Evolutionary conservation across 192 early-diverging fungal genomes (phyloP).

Genomic region (Coemansia sp.): DNA sequence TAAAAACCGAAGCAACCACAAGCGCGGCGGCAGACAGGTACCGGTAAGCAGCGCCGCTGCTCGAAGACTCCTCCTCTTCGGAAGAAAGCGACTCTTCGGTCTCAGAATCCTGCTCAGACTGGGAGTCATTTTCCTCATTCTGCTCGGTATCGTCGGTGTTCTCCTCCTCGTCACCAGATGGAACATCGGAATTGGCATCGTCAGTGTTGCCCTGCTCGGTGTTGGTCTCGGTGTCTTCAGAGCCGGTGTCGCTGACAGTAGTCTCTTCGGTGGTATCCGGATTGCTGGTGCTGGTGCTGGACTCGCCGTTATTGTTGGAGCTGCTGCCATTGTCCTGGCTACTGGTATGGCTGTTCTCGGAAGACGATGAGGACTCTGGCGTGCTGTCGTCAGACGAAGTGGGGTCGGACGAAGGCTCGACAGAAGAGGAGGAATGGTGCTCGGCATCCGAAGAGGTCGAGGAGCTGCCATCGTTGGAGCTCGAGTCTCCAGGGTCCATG

Average conservation of each 20-base stretch:
- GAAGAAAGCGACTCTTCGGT: constrained; percentile 10
- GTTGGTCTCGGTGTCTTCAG: background rate
- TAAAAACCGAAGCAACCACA: constrained; percentile 24
- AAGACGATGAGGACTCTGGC: background rate
- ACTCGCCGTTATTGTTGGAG: background rate
- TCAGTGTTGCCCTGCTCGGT: background rate
- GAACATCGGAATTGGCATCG: background rate
- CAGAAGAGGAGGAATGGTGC: background rate
- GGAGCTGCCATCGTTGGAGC: background rate
- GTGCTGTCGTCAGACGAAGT: background rate
- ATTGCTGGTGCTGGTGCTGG: background rate
- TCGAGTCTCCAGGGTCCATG: constrained; percentile 32
- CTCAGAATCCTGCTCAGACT: constrained; percentile 9
- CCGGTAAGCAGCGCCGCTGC: constrained; percentile 20
- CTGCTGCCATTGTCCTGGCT: constrained; percentile 5
- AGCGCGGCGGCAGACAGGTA: constrained; percentile 36
- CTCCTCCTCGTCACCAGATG: constrained; percentile 1
- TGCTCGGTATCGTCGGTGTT: constrained; percentile 1
- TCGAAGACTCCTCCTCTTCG: constrained; percentile 10
- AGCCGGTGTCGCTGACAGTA: background rate
- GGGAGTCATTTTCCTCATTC: constrained; percentile 7
- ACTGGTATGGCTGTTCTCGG: constrained; percentile 7
- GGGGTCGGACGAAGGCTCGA: background rate
- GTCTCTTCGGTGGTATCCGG: background rate
- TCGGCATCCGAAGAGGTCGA: background rate